Base-by-base conservation (phyloP, 192 early-diverging fungal species). In the Backusella australiensis region DNA sequence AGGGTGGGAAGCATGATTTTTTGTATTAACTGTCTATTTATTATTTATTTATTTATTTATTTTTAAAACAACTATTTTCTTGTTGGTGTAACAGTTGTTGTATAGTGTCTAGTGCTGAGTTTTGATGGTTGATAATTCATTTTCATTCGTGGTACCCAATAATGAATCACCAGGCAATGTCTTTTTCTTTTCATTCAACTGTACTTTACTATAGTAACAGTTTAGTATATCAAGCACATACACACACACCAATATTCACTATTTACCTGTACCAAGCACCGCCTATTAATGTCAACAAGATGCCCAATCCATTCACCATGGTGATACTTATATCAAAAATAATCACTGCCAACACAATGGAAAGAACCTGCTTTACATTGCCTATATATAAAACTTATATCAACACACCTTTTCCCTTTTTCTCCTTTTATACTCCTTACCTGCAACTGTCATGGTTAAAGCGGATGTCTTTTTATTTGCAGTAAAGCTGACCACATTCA, bases 381-480 rank as follows among this genome's bases (percentile, higher is more conserved):
- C 70, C 70, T 71, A 71, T 26, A 71, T 26, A 71, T 19, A 49
- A 71, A 32, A 2, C n/a, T 4, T 0, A 11, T 39, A 11, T 39
- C 4, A 69, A 15, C 4, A 4, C 35, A 53, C n/a, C n/a, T 53
- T 0, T 21, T 21, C 56, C n/a, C 9, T 63, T 9, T 29, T 26
- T 42, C 19, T 42, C 19, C 34, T 23, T 67, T 42, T 67, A 6
- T 23, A 19, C 21, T 1, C 46, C 7, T 67, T 79, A 73, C 86
- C 89, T 71, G 87, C 89, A 21, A 95, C 94, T 14, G 89, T 89
- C 90, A 95, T 95, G 14, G 92, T 93, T 35, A 97, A 85, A 4
- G 96, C 93, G 52, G 91, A 90, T 2, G 94, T 95, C 72, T 93
- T 91, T 74, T 91, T 93, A 84, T 93, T 97, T n/a, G 95, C 94